phyloP scores from a whole-genome alignment of 176 grass and related monocot genomes.

The Tillandsia leiboldiana region DNA sequence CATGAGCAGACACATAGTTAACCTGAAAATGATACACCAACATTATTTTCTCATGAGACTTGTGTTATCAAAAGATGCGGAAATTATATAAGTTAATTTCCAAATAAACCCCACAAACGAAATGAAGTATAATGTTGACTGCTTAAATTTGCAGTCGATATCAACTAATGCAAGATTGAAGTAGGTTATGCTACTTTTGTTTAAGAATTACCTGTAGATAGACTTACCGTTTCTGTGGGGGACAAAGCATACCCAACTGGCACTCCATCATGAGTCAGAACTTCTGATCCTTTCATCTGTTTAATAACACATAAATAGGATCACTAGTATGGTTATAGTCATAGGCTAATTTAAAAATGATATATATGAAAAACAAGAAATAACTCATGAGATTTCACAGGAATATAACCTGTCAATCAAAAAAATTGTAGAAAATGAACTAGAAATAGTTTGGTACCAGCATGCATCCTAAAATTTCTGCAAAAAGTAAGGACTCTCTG shows the following conservation, averaged over 20 bases:
- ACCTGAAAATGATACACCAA: constrained; percentile 47
- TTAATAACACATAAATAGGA: constrained; percentile 9
- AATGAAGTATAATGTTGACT: too few species aligned
- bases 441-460: not conserved
- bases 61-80: not conserved
- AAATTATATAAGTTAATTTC: not conserved
- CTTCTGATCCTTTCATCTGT: constrained; percentile 78
- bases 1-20: constrained; percentile 95
- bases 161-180: too few species aligned
- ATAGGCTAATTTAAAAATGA: not conserved
- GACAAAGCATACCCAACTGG: constrained; percentile 64
- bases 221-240: constrained; percentile 62
- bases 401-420: not conserved
- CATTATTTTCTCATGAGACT: not conserved
- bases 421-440: not conserved
- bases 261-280: constrained; percentile 55
- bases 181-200: not conserved
- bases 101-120: not conserved
- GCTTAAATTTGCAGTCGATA: too few species aligned
- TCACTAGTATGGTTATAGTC: not conserved
- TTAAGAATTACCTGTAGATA: not conserved
- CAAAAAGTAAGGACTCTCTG: not conserved
- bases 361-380: not conserved
- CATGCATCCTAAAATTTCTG: not conserved
- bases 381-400: not conserved